Conservation (phyloP, 805 yeast genomes). For the Candida verbasci region DNA sequence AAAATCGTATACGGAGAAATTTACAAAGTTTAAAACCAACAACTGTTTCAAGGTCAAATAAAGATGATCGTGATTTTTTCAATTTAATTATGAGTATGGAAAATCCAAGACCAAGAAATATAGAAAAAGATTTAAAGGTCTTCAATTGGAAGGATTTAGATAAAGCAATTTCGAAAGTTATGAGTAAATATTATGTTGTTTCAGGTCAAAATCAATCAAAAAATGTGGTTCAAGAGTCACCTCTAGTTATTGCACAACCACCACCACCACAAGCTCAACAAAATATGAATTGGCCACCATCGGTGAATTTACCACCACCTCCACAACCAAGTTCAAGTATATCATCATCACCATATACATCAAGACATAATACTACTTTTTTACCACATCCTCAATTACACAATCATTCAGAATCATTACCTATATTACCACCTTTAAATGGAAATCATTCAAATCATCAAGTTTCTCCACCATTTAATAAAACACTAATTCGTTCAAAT, state of each 20-base stretch:
- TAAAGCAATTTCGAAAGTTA: constrained; percentile 52
- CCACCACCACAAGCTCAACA: not conserved
- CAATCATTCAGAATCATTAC: not conserved
- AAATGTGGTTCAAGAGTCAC: not conserved
- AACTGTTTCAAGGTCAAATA: constrained; percentile 49
- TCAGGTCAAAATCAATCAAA: not conserved
- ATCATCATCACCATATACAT: not conserved
- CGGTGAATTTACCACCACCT: not conserved
- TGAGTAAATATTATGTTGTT: constrained; percentile 48
- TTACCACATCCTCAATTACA: not conserved
- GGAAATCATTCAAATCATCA: not conserved
- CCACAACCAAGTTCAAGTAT: not conserved
- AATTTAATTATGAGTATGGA: constrained; percentile 54
- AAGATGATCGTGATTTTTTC: constrained; percentile 25
- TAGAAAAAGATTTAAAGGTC: constrained; percentile 68
- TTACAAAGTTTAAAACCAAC: constrained; percentile 59
- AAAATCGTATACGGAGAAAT: constrained; percentile 64
- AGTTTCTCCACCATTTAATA: not conserved
- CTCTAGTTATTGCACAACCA: not conserved
- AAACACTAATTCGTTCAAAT: not conserved
- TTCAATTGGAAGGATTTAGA: constrained; percentile 54
- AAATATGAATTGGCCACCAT: not conserved
- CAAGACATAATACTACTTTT: not conserved
- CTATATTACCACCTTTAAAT: not conserved
- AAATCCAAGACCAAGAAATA: constrained; percentile 63